Percentiles rank a stretch among this genome's conserved stretches.
These are phyloP conservation scores for Globisporangium spiculum DNA, from an alignment of 352 stramenopile genomes.

Conservation along the genomic window DNA sequence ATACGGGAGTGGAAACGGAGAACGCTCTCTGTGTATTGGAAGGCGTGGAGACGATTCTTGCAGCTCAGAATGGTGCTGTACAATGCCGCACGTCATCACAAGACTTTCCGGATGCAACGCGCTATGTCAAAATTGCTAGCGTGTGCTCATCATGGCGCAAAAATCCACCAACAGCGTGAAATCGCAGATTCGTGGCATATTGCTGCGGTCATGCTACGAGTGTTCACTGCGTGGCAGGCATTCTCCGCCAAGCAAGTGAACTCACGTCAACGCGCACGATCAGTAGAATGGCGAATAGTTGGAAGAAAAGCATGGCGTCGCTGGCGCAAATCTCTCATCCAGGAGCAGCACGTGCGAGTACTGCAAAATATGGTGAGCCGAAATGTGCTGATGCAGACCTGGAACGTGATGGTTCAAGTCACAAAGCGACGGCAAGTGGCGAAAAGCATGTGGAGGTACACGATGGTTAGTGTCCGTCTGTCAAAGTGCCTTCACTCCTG, in stretches of 20 bases:
- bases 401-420: constrained; percentile 17
- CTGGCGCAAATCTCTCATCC: constrained; percentile 3
- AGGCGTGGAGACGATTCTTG: constrained; percentile 2
- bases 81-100: neutral
- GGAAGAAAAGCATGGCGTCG: constrained; percentile 11
- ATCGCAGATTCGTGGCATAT: constrained; percentile 4
- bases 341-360: constrained; percentile 5
- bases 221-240: constrained; percentile 1
- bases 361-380: neutral
- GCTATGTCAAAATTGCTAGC: neutral
- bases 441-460: constrained; percentile 22
- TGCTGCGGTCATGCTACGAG: neutral
- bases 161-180: neutral
- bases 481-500: constrained; percentile 6
- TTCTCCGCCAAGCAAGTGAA: neutral
- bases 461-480: constrained; percentile 11
- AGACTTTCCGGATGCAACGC: neutral
- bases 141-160: neutral
- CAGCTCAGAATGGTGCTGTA: neutral
- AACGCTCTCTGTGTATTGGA: neutral
- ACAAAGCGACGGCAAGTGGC: constrained; percentile 24
- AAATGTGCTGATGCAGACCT: constrained; percentile 1
- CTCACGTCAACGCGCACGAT: neutral
- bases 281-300: neutral
- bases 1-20: neutral